Evolutionary conservation across 1,284 basidiomycete species (phyloP).

Genomic region (Cystobasidium sp.): DNA sequence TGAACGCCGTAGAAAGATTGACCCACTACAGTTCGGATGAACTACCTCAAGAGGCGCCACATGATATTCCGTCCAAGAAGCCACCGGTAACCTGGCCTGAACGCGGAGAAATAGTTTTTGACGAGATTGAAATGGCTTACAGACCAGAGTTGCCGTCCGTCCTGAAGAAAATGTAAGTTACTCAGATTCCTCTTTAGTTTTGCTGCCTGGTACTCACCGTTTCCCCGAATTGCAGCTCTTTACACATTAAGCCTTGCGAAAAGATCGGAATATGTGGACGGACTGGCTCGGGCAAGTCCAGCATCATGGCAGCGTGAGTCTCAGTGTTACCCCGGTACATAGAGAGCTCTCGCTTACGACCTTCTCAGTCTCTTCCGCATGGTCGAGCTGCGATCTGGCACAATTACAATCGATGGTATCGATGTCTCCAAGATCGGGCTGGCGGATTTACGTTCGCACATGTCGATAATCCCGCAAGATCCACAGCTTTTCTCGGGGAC

Average conservation of each 20-base stretch:
- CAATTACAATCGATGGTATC: constrained; percentile 55
- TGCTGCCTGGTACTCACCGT: not conserved
- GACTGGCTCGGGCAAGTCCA: constrained; percentile 67
- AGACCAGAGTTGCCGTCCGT: constrained; percentile 59
- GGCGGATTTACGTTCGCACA: constrained; percentile 58
- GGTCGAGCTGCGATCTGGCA: constrained; percentile 50
- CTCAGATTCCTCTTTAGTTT: not conserved
- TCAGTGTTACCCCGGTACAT: constrained; percentile 62
- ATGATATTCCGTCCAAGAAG: constrained; percentile 66
- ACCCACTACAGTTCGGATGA: constrained; percentile 71
- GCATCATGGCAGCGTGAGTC: constrained; percentile 65
- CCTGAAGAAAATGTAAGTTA: constrained; percentile 55
- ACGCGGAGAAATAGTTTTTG: constrained; percentile 57
- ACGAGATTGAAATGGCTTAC: constrained; percentile 51
- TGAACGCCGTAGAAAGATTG: constrained; percentile 48
- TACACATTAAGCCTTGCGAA: constrained; percentile 29
- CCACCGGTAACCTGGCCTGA: constrained; percentile 70
- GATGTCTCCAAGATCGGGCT: constrained; percentile 63
- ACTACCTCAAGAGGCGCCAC: constrained; percentile 77
- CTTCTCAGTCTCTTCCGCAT: constrained; percentile 58
- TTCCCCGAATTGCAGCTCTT: not conserved
- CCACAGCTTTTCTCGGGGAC: constrained; percentile 59
- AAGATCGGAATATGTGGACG: constrained; percentile 57
- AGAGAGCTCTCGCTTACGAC: constrained; percentile 68
- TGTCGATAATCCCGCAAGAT: constrained; percentile 77